Conservation (phyloP, 495 filamentous ascomycete species). For the Chaetomidium leptoderma region DNA sequence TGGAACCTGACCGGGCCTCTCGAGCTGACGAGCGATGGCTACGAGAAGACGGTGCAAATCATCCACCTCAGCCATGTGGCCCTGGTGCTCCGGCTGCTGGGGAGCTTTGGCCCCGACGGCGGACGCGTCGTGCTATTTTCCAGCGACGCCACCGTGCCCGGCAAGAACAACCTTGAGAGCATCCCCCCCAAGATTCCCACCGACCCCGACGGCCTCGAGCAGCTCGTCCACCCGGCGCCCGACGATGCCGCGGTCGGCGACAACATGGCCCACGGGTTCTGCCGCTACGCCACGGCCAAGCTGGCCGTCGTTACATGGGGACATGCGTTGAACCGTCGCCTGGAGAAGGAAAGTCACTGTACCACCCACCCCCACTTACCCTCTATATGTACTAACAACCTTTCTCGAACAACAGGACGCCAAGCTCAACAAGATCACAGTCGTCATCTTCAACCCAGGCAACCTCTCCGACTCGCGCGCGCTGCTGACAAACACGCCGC, state of each 20-base stretch:
- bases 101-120: neutral
- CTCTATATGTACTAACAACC: neutral
- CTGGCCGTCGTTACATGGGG: constrained; percentile 38
- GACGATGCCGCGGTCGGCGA: neutral
- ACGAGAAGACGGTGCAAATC: constrained; percentile 4
- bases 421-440: constrained; percentile 40
- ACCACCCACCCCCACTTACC: neutral
- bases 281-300: constrained; percentile 2
- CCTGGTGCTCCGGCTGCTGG: neutral
- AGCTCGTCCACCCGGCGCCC: neutral
- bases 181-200: neutral
- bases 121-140: neutral
- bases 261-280: neutral
- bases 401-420: constrained; percentile 24
- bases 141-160: neutral
- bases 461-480: constrained; percentile 45
- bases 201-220: neutral
- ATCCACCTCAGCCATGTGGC: neutral
- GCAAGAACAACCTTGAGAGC: neutral
- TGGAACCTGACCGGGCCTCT: neutral
- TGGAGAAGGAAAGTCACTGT: constrained; percentile 36
- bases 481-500: constrained; percentile 40
- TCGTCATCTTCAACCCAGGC: constrained; percentile 45
- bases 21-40: neutral
- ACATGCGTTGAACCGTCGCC: constrained; percentile 40